phyloP scores from a whole-genome alignment of 129 eudicot genomes.

The Helichrysum umbraculigerum region DNA sequence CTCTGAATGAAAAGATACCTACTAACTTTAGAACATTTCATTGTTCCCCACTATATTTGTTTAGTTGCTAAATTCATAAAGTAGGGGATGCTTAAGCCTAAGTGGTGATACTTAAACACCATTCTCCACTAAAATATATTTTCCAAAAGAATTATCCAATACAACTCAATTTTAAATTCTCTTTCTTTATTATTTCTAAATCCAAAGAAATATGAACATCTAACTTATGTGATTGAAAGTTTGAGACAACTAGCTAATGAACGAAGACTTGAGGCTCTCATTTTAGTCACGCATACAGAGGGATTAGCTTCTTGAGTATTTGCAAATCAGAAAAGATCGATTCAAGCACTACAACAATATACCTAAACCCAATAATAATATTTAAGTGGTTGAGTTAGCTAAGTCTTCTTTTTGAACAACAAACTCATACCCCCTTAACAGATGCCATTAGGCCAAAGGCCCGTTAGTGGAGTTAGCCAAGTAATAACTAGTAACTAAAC shows the following conservation, averaged over 20 bases:
- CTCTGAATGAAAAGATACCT: neutral
- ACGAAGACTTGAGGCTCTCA: neutral
- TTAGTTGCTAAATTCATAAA: neutral
- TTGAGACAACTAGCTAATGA: neutral
- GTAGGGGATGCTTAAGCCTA: neutral
- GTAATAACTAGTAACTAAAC: no score
- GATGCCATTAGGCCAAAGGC: neutral
- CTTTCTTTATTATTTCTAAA: no score
- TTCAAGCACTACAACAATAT: no score
- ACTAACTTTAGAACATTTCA: no score
- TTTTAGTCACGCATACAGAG: neutral
- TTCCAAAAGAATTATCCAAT: no score
- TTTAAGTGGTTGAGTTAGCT: neutral
- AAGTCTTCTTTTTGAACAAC: neutral
- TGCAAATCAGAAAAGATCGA: no score
- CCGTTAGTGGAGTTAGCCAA: neutral
- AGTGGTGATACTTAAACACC: no score
- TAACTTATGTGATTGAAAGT: no score
- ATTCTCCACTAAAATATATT: no score
- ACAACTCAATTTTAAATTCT: no score
- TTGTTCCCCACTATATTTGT: neutral
- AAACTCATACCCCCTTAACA: neutral
- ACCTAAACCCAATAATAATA: neutral
- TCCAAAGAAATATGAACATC: no score
- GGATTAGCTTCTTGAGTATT: neutral